Base-by-base conservation (phyloP, 2,329 filamentous ascomycete species). In the Aspergillus ruber region DNA sequence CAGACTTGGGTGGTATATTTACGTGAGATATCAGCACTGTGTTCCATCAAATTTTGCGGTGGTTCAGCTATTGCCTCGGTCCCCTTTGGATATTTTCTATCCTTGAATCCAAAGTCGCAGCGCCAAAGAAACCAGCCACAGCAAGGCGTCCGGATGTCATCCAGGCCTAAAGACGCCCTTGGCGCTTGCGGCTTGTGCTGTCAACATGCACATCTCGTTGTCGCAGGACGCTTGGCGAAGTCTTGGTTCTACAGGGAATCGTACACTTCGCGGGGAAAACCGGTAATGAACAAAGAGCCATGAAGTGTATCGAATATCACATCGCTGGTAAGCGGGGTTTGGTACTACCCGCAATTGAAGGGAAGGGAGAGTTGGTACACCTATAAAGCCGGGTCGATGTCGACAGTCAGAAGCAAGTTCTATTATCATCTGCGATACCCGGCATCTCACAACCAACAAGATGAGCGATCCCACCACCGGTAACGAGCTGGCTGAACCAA, bases 401-500 rank as follows among this genome's bases (percentile, higher is more conserved):
- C 33, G 33, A 17, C n/a, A 3, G 33, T 17, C 13, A 17, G 33
- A 9, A 17, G n/a, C 33, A 7, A 15, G 15, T 8, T n/a, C 33
- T 4, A 35, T 35, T 17, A 35, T 17, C 15, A 35, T 35, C 33
- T n/a, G 25, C 25, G 8, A 35, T 9, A 17, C 15, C 8, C 15
- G 33, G 13, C 13, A 35, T n/a, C 33, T 15, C 33, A n/a, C 15
- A 8, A 17, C 15, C 7, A 35, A n/a, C 33, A 35, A 35, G 13
- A 35, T 35, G 33, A 35, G 33, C 33, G 8, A n/a, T 35, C 13
- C 33, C 6, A n/a, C 1, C 33, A 17, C 33, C 8, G 33, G n/a
- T 35, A 56, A 71, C 56, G 73, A 80, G 54, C 74, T 78, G 9
- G 84, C 85, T 46, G 84, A 87, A 53, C 82, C 83, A 17, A 65